Evolutionary conservation across 2,329 filamentous ascomycete genomes (phyloP), one percentile per base, ranked within the genome.

Genomic region (Eutypa lata): DNA sequence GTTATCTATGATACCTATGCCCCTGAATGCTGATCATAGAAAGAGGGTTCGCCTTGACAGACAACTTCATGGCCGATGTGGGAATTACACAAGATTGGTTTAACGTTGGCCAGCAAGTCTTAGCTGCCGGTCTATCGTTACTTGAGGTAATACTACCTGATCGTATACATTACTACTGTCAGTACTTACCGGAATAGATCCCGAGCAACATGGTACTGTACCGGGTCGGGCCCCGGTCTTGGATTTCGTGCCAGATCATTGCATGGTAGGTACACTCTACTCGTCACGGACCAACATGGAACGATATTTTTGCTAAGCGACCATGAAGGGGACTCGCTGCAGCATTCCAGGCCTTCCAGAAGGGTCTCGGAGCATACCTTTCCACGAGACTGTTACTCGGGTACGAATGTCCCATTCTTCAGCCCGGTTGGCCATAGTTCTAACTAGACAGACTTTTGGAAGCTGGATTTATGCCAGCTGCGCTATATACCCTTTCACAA

Each of bases 141-240:
- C 33, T 49, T 10, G 71, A 8, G 81, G 79, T 61, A 71, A 74
- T 49, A 31, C 10, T 76, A 77, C 8, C 73, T 44, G 7, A 74
- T 74, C 59, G 76, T 76, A 5, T 75, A 57, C 3, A 72, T 74
- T 47, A 76, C 71, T 45, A 76, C 77, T 21, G 71, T 62, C 33
- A 59, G 58, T 54, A 66, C 71, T 2, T 54, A 38, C 37, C 3
- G 13, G 13, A 14, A 45, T 13, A 63, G 59, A 76, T 78, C 19
- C 76, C 76, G 0, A 76, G 75, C 28, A 79, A 79, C 53, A 69
- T 79, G 11, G 66, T 78, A 14, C 61, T 79, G 4, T 75, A 78
- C 50, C 68, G 71, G 1, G 63, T 79, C 28, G 76, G 76, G 1
- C 75, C 76, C 2, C 70, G 70, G 1, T 65, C 70, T n/a, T 79